Evolutionary conservation across 176 grass and related monocot species (phyloP).

Genomic region (Triticum dicoccoides): DNA sequence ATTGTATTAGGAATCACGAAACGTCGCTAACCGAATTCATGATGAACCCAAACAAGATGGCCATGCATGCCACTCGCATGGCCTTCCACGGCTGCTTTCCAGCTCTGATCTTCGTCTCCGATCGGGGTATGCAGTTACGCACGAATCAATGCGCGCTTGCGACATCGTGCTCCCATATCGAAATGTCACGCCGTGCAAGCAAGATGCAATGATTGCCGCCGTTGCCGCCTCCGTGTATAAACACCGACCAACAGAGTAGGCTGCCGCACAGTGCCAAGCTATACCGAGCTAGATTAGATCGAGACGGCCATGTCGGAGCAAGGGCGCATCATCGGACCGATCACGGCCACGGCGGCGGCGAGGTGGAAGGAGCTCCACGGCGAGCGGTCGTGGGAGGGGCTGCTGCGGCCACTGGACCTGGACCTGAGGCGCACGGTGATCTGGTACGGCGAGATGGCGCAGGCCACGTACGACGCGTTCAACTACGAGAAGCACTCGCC

Average conservation of each 20-base stretch:
- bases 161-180: neutral
- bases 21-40: neutral
- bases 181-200: slow-evolving; percentile 13
- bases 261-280: neutral
- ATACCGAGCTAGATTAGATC: too few relatives aligned
- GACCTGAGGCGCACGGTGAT: slow-evolving; percentile 68
- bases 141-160: neutral
- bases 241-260: neutral
- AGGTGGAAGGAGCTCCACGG: slow-evolving; percentile 77
- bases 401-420: slow-evolving; percentile 60
- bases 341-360: neutral
- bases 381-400: slow-evolving; percentile 45
- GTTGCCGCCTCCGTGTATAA: slow-evolving; percentile 1
- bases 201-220: neutral
- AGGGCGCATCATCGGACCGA: neutral
- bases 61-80: slow-evolving; percentile 22
- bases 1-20: neutral
- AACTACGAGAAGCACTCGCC: slow-evolving; percentile 56
- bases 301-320: neutral
- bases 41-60: neutral
- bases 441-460: slow-evolving; percentile 69
- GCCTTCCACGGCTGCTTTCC: too few relatives aligned
- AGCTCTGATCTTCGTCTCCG: neutral
- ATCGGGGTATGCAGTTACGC: neutral
- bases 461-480: slow-evolving; percentile 79